A percentile compares a stretch with the other conserved stretches of the same genome.
phyloP scores from a whole-genome alignment of 495 filamentous ascomycete species.

The Penicillium turbatum region DNA sequence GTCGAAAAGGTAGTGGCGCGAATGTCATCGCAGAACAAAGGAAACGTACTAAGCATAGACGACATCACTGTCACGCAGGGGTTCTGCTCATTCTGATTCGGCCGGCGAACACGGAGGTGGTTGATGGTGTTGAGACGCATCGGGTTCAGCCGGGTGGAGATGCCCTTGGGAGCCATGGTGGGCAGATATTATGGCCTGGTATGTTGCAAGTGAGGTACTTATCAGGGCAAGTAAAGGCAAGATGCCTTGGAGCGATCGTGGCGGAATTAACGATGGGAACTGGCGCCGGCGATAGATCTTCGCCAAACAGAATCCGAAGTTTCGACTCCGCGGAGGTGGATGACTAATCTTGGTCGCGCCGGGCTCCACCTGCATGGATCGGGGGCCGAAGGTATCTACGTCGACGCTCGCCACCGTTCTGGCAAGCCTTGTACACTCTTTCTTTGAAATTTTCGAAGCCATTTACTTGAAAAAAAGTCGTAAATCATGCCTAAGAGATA shows the following conservation, averaged over 20 bases:
- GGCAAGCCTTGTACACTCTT: not conserved
- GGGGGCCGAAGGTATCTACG: not conserved
- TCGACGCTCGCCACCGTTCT: conserved; percentile 5
- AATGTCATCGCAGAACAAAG: not conserved
- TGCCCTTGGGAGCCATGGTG: conserved; percentile 50
- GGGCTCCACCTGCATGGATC: not conserved
- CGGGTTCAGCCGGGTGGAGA: conserved; percentile 49
- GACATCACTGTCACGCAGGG: conserved; percentile 83
- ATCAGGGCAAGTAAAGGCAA: conserved; percentile 8
- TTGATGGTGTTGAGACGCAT: conserved; percentile 85
- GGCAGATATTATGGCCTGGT: conserved; percentile 21
- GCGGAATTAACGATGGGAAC: conserved; percentile 12
- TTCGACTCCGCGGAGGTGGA: conserved; percentile 41
- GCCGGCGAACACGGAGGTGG: conserved; percentile 75
- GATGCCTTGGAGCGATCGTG: conserved; percentile 14
- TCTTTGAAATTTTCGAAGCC: not conserved
- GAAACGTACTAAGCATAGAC: conserved; percentile 74
- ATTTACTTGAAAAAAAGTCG: too few relatives aligned
- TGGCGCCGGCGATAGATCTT: conserved; percentile 14
- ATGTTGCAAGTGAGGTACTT: conserved; percentile 28
- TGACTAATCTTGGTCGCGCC: conserved; percentile 28
- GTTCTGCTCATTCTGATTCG: conserved; percentile 70
- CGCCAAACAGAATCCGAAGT: conserved; percentile 26
- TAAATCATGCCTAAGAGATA: conserved; percentile 28
- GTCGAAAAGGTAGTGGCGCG: not conserved